These are phyloP conservation scores for Phytophthora parvispora DNA, from an alignment of 352 stramenopile genomes.

Conservation along the genomic window DNA sequence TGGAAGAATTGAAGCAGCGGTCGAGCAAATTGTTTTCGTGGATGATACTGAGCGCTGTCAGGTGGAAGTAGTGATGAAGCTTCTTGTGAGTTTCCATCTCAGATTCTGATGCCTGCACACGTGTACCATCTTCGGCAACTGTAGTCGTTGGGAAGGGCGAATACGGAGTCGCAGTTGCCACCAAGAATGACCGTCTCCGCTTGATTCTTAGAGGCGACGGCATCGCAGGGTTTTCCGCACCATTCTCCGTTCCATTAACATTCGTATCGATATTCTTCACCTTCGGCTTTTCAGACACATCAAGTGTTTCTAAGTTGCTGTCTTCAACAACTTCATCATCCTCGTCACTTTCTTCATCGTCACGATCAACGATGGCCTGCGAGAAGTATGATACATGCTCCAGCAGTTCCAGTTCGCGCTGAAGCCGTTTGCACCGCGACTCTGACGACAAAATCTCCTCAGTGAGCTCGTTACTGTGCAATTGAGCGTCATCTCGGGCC, in stretches of 20 bases:
- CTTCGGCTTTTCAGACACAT: slow-evolving; percentile 9
- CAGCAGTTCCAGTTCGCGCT: slow-evolving; percentile 81
- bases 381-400: slow-evolving; percentile 84
- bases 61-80: slow-evolving; percentile 90
- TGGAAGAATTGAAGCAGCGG: slow-evolving; percentile 83
- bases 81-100: slow-evolving; percentile 86
- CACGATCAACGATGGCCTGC: slow-evolving; percentile 69
- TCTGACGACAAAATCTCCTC: slow-evolving; percentile 73
- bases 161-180: slow-evolving; percentile 36
- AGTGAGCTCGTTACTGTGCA: slow-evolving; percentile 59
- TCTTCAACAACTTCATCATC: slow-evolving; percentile 58
- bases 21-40: slow-evolving; percentile 89
- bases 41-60: slow-evolving; percentile 89
- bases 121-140: slow-evolving; percentile 39
- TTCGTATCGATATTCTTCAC: slow-evolving; percentile 1
- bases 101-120: slow-evolving; percentile 54
- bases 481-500: slow-evolving; percentile 40
- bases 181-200: slow-evolving; percentile 32
- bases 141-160: slow-evolving; percentile 45
- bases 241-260: not conserved
- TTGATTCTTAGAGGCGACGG: slow-evolving; percentile 27
- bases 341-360: slow-evolving; percentile 77
- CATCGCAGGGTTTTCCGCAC: slow-evolving; percentile 8
- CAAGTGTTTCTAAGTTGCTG: slow-evolving; percentile 20
- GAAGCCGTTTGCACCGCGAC: slow-evolving; percentile 70